These are phyloP conservation scores for Tulasnella sp. DNA, from an alignment of 768 basidiomycete genomes.

Conservation along the genomic window DNA sequence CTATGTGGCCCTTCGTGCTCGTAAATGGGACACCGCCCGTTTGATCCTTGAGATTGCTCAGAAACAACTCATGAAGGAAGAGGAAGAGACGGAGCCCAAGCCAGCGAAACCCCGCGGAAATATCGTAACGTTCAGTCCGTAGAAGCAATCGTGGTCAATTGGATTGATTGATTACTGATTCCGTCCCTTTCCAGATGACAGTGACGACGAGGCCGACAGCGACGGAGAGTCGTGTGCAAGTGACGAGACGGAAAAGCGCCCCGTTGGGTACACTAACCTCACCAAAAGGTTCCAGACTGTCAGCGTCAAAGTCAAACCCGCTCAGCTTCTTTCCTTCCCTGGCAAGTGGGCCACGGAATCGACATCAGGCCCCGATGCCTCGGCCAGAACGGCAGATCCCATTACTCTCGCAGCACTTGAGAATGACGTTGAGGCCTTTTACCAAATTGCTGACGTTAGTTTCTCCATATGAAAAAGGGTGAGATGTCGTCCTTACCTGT, in stretches of 20 bases:
- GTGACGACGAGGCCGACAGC: conserved; percentile 50
- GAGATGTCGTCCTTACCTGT: neutral
- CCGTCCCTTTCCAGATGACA: conserved; percentile 34
- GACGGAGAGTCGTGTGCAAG: conserved; percentile 41
- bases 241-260: conserved; percentile 40
- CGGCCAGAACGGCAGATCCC: neutral
- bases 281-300: conserved; percentile 54
- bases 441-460: conserved; percentile 27
- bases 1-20: conserved; percentile 52
- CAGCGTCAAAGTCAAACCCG: neutral
- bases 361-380: neutral
- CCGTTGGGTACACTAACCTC: conserved; percentile 56
- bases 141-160: neutral
- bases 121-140: neutral
- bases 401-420: neutral
- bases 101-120: neutral
- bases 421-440: conserved; percentile 25
- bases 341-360: neutral
- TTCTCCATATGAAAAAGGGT: neutral
- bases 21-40: conserved; percentile 62
- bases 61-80: conserved; percentile 53
- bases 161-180: neutral
- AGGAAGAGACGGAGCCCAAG: conserved; percentile 38
- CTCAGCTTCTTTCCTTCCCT: neutral
- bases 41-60: conserved; percentile 60